These are phyloP conservation scores for Hypoxylon sp. DNA, from an alignment of 2,329 filamentous ascomycete genomes.

Conservation along the genomic window DNA sequence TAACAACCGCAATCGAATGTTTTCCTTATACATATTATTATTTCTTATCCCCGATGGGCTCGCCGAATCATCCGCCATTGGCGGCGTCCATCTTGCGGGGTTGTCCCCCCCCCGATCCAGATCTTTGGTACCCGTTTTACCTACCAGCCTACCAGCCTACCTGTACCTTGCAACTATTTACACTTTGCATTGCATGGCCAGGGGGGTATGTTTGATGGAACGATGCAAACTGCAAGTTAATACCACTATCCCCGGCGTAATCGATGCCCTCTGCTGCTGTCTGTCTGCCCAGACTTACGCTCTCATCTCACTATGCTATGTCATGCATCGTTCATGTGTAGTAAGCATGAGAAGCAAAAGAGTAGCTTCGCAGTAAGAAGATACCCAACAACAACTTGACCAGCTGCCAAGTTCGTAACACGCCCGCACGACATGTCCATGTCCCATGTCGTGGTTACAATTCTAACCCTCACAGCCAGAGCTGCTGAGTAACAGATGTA, in stretches of 20 bases:
- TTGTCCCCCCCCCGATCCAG: slow-evolving; percentile 29
- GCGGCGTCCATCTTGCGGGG: slow-evolving; percentile 19
- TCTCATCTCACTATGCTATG: no score
- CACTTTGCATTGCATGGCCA: not conserved
- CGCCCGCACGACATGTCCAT: no score
- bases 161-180: no score
- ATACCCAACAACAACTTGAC: slow-evolving; percentile 12
- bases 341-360: slow-evolving; percentile 24
- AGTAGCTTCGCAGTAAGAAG: slow-evolving; percentile 12
- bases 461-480: not conserved
- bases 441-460: slow-evolving; percentile 8
- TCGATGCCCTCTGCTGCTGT: no score
- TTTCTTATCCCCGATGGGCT: slow-evolving; percentile 13
- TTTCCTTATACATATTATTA: slow-evolving; percentile 10
- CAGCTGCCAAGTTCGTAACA: slow-evolving; percentile 27
- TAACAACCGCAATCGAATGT: slow-evolving; percentile 29
- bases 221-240: slow-evolving; percentile 11
- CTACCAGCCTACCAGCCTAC: no score
- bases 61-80: slow-evolving; percentile 16
- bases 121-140: slow-evolving; percentile 3
- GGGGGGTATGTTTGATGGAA: slow-evolving; percentile 12
- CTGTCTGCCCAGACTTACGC: no score
- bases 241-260: no score
- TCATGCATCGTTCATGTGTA: slow-evolving; percentile 6
- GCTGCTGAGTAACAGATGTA: slow-evolving; percentile 3